These are phyloP conservation scores for Rosellinia necatrix DNA, from an alignment of 2,329 filamentous ascomycete species.

Conservation along the genomic window DNA sequence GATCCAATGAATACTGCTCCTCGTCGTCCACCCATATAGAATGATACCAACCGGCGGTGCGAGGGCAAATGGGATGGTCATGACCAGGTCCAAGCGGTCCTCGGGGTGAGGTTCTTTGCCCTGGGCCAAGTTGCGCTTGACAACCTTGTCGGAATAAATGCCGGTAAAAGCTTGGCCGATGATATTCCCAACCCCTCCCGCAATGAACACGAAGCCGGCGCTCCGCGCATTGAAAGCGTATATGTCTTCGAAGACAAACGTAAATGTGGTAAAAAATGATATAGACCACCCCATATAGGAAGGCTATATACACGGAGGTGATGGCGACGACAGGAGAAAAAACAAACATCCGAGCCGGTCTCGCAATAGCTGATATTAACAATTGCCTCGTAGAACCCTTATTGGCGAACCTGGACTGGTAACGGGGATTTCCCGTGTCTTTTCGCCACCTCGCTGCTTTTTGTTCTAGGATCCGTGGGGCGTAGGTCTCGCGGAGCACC, in stretches of 20 bases:
- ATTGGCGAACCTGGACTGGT: background rate
- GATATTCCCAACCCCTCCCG: conserved; percentile 50
- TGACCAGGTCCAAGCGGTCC: conserved; percentile 1
- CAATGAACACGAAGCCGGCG: conserved; percentile 59
- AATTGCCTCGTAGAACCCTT: conserved; percentile 43
- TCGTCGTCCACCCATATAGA: conserved; percentile 48
- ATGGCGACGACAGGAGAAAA: conserved; percentile 56
- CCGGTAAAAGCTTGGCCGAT: conserved; percentile 1
- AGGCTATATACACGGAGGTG: conserved; percentile 56
- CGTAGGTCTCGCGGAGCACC: conserved; percentile 47
- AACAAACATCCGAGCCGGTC: conserved; percentile 57
- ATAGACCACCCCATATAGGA: conserved; percentile 62
- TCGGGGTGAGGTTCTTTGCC: conserved; percentile 3
- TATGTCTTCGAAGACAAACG: conserved; percentile 53
- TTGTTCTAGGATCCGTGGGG: conserved; percentile 45
- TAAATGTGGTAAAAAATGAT: conserved; percentile 59
- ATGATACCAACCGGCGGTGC: conserved; percentile 47
- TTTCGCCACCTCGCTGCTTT: conserved; percentile 50
- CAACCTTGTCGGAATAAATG: conserved; percentile 1
- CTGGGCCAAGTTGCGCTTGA: background rate
- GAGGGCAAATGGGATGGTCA: conserved; percentile 7
- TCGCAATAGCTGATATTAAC: conserved; percentile 48
- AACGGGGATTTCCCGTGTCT: conserved; percentile 43
- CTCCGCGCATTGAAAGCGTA: conserved; percentile 55
- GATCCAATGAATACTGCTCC: conserved; percentile 51